phyloP scores from a whole-genome alignment of 176 grass and related monocot genomes.

The Puccinellia tenuiflora region DNA sequence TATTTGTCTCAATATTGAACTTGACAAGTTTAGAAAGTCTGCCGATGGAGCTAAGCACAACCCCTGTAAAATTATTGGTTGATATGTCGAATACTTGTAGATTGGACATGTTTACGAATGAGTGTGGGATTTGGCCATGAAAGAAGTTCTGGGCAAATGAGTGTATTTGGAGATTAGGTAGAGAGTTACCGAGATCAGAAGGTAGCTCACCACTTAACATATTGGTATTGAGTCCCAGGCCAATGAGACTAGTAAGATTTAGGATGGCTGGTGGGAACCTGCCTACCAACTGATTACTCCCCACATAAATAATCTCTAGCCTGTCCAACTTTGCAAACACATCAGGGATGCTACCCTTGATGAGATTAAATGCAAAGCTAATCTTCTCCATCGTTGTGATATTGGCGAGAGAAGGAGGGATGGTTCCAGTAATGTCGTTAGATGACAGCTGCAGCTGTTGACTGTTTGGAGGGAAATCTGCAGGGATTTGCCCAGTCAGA shows the following conservation, averaged over 20 bases:
- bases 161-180: not conserved
- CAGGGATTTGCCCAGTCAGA: not conserved
- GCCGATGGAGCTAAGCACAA: not conserved
- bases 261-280: not conserved
- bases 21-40: not conserved
- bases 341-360: constrained; percentile 2
- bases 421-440: not conserved
- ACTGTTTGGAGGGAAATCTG: not conserved
- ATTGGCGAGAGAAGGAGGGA: constrained; percentile 11
- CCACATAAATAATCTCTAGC: not conserved
- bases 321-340: not conserved
- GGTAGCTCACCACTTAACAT: not conserved
- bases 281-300: not conserved
- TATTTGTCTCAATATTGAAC: not conserved
- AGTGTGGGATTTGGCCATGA: not conserved
- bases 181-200: not conserved
- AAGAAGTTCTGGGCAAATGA: not conserved
- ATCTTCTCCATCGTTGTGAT: not conserved
- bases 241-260: not conserved
- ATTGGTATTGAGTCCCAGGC: not conserved
- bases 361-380: not conserved
- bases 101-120: not conserved
- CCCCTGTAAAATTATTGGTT: not conserved
- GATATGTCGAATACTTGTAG: not conserved
- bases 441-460: not conserved